Base-by-base conservation (phyloP, 257 asterid genomes). In the Solanum tacnaense region DNA sequence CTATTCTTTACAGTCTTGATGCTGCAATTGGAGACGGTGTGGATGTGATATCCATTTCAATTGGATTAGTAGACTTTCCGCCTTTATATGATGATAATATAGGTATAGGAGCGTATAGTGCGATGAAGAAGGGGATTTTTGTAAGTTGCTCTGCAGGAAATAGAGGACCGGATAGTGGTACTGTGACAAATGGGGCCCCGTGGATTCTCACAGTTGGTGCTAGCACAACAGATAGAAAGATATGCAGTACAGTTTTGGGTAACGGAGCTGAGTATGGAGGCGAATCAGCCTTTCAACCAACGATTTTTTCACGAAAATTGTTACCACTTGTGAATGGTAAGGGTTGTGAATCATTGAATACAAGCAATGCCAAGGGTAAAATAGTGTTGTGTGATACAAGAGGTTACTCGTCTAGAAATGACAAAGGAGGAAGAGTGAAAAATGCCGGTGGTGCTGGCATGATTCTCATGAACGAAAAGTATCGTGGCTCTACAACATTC, bases 121-220 rank as follows among this genome's bases (percentile, higher is more conserved):
- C 88, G 11, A 86, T 86, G 73, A 18, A 13, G 38, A 86, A 65
- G 56, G 84, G 88, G 7, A 72, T 86, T 44, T 27, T 68, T 68
- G 75, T 68, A 29, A 68, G 75, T 68, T 68, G 21, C 21, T 68
- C 21, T 3, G 75, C 36, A 1, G 88, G 73, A 20, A 86, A 86
- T 65, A 13, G 13, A 3, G 88, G 88, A 23, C 84, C 84, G 10
- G 20, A 0, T 15, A 5, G 1, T 21, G 84, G 18, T 7, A 41
- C 35, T 13, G 7, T 72, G 10, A 16, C 29, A 3, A 86, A 86
- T 5, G 84, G 36, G 18, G 84, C 74, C 13, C 88, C 88, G 1
- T 86, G 84, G 88, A 70, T 86, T 73, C 84, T 86, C 34, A 86
- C 88, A 1, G n/a, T 73, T 46, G 83, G 88, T 15, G 88, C 88